Evolutionary conservation across 1,139 yeast genomes (phyloP), one percentile per base, ranked within the genome.

Genomic region (Yamadazyma sp.): DNA sequence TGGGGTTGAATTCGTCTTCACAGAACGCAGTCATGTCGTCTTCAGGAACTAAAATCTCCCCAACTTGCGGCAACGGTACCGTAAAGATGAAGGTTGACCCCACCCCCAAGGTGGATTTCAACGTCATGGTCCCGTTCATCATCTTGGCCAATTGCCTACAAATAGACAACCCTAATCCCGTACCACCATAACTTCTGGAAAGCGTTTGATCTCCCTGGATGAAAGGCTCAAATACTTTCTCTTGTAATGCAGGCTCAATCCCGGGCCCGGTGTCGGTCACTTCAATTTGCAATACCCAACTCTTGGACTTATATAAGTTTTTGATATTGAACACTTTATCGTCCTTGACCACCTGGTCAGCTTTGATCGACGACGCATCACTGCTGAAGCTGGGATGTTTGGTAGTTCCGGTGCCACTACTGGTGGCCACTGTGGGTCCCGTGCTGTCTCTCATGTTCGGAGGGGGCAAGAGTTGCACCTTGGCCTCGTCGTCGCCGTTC

Each of bases 151-250:
- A 73, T 62, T 92, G 97, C 44, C 91, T 76, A 61, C 97, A 91
- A 57, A 92, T 91, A 0, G 96, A 87, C 36, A 92, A 73, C 2
- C 98, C 98, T 39, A 92, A 70, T 7, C 98, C 98, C 0, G 97
- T 89, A 50, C 98, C 98, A 42, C 97, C 96, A 57, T 87, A 86
- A 40, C 91, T 87, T 58, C 96, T 73, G 3, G 95, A 85, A 28
- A 91, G 72, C 0, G 97, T 89, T 61, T 91, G 97, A 55, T 92
- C 98, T 33, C 98, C 98, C 63, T 91, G 98, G 24, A 88, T 88
- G 66, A 92, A 92, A 3, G 97, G 97, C 56, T 92, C 97, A 63
- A 92, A 92, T 1, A 92, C 92, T 48, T 84, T 83, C 35, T 83
- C 84, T 53, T 87, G 94, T 40, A 87, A 66, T 1, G 81, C 77